phyloP scores from a whole-genome alignment of 2,329 filamentous ascomycete species.

The Fusarium foetens region DNA sequence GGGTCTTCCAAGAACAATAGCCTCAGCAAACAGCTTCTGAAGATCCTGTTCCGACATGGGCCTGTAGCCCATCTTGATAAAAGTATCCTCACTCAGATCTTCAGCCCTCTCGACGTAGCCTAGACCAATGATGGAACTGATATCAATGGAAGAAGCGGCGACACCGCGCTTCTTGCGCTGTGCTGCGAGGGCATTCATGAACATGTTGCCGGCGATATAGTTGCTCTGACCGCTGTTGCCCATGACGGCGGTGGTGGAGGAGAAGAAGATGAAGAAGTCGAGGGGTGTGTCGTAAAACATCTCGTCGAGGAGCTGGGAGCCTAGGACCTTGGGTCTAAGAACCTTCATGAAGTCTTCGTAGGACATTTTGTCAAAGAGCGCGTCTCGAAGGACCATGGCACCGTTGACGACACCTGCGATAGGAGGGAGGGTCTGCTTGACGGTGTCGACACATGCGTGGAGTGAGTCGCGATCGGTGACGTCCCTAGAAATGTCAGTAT shows the following conservation, averaged over 20 bases:
- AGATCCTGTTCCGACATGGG: not conserved
- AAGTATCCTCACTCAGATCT: not conserved
- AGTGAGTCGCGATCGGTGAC: not conserved
- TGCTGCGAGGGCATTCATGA: not conserved
- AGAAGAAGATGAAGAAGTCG: constrained; percentile 5
- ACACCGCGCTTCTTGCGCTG: not conserved
- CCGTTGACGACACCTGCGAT: not conserved
- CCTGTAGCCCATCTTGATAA: not conserved
- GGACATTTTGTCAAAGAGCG: rapidly evolving
- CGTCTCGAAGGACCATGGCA: not conserved
- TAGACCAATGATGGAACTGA: not conserved
- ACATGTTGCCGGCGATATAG: not conserved
- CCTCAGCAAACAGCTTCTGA: not conserved
- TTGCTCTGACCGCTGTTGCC: not conserved
- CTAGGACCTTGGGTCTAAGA: rapidly evolving
- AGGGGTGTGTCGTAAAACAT: not conserved
- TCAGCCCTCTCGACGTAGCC: not conserved
- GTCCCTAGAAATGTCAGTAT: not conserved
- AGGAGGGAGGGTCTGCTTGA: rapidly evolving
- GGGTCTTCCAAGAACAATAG: not conserved
- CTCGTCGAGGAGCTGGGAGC: not conserved
- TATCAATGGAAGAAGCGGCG: not conserved
- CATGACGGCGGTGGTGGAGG: not conserved
- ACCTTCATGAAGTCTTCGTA: not conserved
- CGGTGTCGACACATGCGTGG: rapidly evolving